Base-by-base conservation (phyloP, 805 yeast genomes). In the Myxozyma mucilagina region DNA sequence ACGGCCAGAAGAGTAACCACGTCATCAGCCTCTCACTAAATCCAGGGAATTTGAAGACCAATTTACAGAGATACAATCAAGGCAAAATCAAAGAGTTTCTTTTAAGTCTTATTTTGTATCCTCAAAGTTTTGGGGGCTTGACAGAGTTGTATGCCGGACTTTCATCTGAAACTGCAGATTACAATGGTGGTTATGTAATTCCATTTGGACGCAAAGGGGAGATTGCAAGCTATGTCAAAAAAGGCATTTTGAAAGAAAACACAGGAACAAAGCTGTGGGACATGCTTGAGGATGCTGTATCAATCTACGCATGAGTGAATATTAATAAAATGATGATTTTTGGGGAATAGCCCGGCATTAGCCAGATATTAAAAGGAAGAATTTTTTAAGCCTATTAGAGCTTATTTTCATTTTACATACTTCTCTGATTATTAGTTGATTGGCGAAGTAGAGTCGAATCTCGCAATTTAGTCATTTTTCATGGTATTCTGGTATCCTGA, bases 91-190 rank as follows among this genome's bases (percentile, higher is more conserved):
- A 8, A 24, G 50, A 29, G 8, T 47, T 47, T 14, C 13, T 39
- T 1, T 10, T 24, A 10, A 31, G n/a, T 7, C 2, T 32, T 38
- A 24, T 54, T 20, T 39, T 59, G 47, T 38, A 59, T 29, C 48
- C 47, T n/a, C 55, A 42, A 34, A 38, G 51, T 10, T n/a, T n/a
- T 6, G 63, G 63, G 16, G 63, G 56, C 4, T 36, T 49, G 51
- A 67, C 83, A 6, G 81, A 76, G 63, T 68, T 79, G 16, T 79
- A 67, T 61, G 82, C 79, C 2, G 79, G 78, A 0, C 68, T 80
- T 44, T 63, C 69, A 36, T 80, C 82, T 6, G 72, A 73, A 4
- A 73, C 76, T 0, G 14, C 70, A 1, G 65, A 65, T 36, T 69
- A 75, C 7, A 68, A 72, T 43, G 79, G 79, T 1, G 71, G 69